phyloP scores from a whole-genome alignment of 1,139 yeast genomes.

The Trichomonascaceae sp. region DNA sequence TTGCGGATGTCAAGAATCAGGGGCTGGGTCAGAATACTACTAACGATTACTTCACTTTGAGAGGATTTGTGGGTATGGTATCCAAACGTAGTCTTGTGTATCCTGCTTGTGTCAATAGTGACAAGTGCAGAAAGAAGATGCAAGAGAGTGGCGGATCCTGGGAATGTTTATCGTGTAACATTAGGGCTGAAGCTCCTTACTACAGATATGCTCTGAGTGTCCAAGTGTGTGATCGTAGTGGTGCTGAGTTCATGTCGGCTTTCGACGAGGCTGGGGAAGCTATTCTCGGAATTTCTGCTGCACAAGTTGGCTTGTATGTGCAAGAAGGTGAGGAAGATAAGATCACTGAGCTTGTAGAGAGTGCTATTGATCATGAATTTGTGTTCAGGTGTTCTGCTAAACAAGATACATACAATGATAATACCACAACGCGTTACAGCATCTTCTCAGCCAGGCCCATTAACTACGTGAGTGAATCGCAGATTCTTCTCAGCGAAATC shows the following conservation, averaged over 20 bases:
- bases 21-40: constrained; percentile 60
- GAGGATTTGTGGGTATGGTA: constrained; percentile 66
- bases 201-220: constrained; percentile 73
- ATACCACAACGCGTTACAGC: constrained; percentile 61
- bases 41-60: constrained; percentile 70
- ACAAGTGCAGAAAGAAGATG: constrained; percentile 78
- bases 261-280: constrained; percentile 79
- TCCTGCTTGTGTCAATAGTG: constrained; percentile 70
- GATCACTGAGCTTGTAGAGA: constrained; percentile 45
- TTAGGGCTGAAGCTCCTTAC: constrained; percentile 58
- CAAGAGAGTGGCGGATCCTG: constrained; percentile 70
- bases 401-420: constrained; percentile 76
- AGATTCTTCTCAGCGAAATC: constrained; percentile 48
- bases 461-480: constrained; percentile 59
- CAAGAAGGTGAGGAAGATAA: constrained; percentile 40
- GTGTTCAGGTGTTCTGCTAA: constrained; percentile 74
- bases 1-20: constrained; percentile 60
- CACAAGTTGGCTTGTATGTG: constrained; percentile 51
- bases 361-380: constrained; percentile 61
- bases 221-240: constrained; percentile 70
- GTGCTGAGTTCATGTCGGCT: constrained; percentile 79
- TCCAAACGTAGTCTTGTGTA: constrained; percentile 74
- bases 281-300: constrained; percentile 65
- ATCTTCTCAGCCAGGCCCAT: constrained; percentile 50
- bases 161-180: constrained; percentile 92